These are phyloP conservation scores for Cruciata laevipes DNA, from an alignment of 257 asterid genomes.

Conservation along the genomic window DNA sequence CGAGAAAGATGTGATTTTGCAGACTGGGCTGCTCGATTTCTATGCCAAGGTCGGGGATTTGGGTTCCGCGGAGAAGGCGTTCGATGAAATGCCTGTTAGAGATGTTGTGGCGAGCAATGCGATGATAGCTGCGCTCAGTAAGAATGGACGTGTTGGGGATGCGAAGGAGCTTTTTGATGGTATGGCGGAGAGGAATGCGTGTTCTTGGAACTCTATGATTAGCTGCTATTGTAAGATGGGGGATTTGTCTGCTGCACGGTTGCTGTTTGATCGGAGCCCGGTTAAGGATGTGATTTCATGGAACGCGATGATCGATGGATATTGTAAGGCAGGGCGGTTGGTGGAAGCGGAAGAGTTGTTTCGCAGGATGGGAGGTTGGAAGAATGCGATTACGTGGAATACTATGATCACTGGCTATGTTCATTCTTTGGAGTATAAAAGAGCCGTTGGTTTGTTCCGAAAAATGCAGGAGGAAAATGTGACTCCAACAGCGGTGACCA, in stretches of 20 bases:
- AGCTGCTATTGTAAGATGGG: conserved; percentile 23
- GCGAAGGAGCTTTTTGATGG: conserved; percentile 22
- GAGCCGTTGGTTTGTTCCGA: conserved; percentile 20
- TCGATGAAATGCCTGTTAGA: conserved; percentile 28
- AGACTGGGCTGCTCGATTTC: conserved; percentile 26
- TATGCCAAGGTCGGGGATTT: conserved; percentile 26
- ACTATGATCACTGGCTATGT: conserved; percentile 30
- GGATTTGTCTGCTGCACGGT: conserved; percentile 23
- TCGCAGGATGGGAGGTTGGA: conserved; percentile 17
- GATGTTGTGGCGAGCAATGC: conserved; percentile 26
- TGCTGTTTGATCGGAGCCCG: conserved; percentile 28
- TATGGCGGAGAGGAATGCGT: conserved; percentile 22
- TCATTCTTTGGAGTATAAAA: conserved; percentile 20
- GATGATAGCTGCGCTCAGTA: conserved; percentile 25
- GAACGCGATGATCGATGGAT: conserved; percentile 31
- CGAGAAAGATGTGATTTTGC: conserved; percentile 24
- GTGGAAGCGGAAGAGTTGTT: conserved; percentile 28
- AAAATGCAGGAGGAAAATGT: conserved; percentile 26
- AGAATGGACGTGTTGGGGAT: conserved; percentile 14
- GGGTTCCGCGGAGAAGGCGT: conserved; percentile 18
- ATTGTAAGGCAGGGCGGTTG: conserved; percentile 22
- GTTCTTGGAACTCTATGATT: conserved; percentile 30
- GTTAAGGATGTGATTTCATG: conserved; percentile 27
- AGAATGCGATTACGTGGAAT: conserved; percentile 27
- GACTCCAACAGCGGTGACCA: conserved; percentile 28